Percentiles rank a stretch among this genome's conserved stretches.
phyloP scores from a whole-genome alignment of 1,284 basidiomycete species.

The Fistulinella staudtii region DNA sequence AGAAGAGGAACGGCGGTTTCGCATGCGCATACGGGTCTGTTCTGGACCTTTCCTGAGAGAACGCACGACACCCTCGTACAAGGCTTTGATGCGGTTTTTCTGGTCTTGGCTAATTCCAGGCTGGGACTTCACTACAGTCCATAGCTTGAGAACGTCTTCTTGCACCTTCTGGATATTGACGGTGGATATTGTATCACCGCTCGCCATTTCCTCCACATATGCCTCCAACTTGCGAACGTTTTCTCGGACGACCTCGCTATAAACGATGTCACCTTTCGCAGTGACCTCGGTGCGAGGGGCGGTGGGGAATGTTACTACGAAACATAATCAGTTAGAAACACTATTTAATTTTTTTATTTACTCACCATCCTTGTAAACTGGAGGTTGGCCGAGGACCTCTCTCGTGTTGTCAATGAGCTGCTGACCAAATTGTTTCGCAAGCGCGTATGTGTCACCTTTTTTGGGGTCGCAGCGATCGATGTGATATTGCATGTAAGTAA shows the following conservation, averaged over 20 bases:
- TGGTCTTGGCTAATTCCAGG: constrained; percentile 96
- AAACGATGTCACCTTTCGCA: constrained; percentile 91
- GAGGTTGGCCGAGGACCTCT: constrained; percentile 79
- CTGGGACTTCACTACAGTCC: constrained; percentile 96
- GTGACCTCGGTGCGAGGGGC: constrained; percentile 94
- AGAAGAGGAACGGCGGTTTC: constrained; percentile 84
- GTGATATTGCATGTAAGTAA: constrained; percentile 95
- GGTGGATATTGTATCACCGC: constrained; percentile 80
- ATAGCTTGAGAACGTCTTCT: constrained; percentile 92
- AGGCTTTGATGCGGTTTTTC: constrained; percentile 94
- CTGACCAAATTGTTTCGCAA: constrained; percentile 96
- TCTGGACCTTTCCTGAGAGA: constrained; percentile 69
- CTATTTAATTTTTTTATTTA: constrained; percentile 5
- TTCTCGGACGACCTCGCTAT: constrained; percentile 91
- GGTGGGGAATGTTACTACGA: constrained; percentile 91
- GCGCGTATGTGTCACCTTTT: constrained; percentile 86
- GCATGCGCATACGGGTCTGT: constrained; percentile 48
- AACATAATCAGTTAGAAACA: neutral
- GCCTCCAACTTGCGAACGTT: constrained; percentile 97
- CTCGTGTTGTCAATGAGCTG: constrained; percentile 93
- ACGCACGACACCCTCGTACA: constrained; percentile 94
- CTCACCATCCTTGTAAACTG: constrained; percentile 90
- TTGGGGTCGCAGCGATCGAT: constrained; percentile 81
- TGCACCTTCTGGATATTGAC: constrained; percentile 97
- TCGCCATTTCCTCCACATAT: constrained; percentile 98